Base-by-base conservation (phyloP, 805 yeast species). In the Monosporozyma siamensis region DNA sequence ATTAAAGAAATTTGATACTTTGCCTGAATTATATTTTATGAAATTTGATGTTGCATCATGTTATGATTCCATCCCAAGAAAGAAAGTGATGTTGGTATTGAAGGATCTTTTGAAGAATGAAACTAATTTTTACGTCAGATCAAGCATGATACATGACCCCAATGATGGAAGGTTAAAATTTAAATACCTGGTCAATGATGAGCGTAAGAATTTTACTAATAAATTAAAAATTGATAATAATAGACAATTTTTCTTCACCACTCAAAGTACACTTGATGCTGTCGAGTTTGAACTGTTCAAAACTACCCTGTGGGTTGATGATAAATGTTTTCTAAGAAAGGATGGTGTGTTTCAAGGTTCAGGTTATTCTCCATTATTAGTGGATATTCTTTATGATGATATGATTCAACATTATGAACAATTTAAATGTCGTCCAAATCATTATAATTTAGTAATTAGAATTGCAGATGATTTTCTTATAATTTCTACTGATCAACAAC, bases 331-430 rank as follows among this genome's bases (percentile, higher is more conserved):
- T 52, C 54, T 58, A n/a, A 65, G 95, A 44, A 74, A 64, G 34
- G 59, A 65, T 8, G 97, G 97, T 0, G 69, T 90, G 0, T 88
- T 81, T 42, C 97, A 89, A 63, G 97, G 97, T 0, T 75, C 86
- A 6, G 78, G 80, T 1, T 59, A 88, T 4, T 90, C 95, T 44
- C 73, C 83, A 1, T 66, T 79, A 4, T 68, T 89, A 27, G 87
- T 95, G 48, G 85, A 87, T 48, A 48, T 87, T 1, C 72, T 84
- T 0, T 82, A 82, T 52, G 87, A 82, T 52, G 67, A 71, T 1
- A 55, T 89, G 24, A 70, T 82, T 9, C 66, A 68, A 23, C 48
- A 48, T 18, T 47, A 52, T 26, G 3, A 46, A 48, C 38, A 50
- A 51, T 50, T 64, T 67, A 18, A 48, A 54, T 53, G 55, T 31